A percentile compares a stretch with the other conserved stretches of the same genome.
These are phyloP conservation scores for Drechslerella dactyloides DNA, from an alignment of 2,329 filamentous ascomycete genomes.

Conservation along the genomic window DNA sequence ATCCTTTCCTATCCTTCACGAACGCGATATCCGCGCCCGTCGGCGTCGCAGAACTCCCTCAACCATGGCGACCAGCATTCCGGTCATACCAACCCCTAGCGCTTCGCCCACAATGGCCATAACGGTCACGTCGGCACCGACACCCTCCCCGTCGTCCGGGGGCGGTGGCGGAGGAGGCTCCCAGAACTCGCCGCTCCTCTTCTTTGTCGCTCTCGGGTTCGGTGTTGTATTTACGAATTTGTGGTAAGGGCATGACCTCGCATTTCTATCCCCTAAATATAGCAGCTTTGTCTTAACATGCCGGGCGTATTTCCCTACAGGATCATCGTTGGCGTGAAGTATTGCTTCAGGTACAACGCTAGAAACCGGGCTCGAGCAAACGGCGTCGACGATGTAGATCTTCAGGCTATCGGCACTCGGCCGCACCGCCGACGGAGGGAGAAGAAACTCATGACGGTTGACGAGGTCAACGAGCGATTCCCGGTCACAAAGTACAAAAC, in stretches of 20 bases:
- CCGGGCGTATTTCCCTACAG: conserved; percentile 61
- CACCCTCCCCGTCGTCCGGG: conserved; percentile 54
- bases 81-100: background rate
- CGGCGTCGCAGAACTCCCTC: background rate
- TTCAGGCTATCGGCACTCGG: conserved; percentile 77
- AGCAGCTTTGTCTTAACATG: conserved; percentile 26
- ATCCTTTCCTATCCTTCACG: background rate
- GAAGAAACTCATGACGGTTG: conserved; percentile 99
- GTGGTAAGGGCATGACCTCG: conserved; percentile 70
- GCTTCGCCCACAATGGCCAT: conserved; percentile 14
- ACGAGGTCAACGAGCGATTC: conserved; percentile 97
- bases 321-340: conserved; percentile 99
- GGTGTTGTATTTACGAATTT: conserved; percentile 98
- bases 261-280: background rate
- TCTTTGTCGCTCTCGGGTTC: conserved; percentile 95
- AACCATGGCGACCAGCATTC: conserved; percentile 6
- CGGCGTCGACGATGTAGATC: conserved; percentile 84
- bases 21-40: background rate
- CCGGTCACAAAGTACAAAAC: conserved; percentile 95
- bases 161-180: conserved; percentile 58
- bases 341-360: conserved; percentile 98
- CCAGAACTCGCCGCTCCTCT: conserved; percentile 77
- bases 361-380: conserved; percentile 79
- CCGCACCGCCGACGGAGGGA: conserved; percentile 86
- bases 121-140: conserved; percentile 37